These are phyloP conservation scores for Mucor plumbeus DNA, from an alignment of 371 early-diverging fungal species.

Conservation along the genomic window DNA sequence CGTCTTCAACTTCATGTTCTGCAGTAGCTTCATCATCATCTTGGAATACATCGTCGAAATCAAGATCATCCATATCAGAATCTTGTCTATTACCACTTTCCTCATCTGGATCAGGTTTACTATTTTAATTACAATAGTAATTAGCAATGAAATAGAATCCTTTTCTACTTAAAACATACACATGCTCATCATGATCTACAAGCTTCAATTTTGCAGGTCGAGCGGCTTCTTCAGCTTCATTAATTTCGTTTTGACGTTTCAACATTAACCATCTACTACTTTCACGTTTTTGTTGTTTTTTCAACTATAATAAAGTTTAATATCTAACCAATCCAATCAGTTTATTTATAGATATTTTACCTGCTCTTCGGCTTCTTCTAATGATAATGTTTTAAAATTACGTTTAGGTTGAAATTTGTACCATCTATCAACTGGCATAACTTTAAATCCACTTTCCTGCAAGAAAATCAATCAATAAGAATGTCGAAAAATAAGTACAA, in stretches of 20 bases:
- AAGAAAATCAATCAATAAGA: not conserved
- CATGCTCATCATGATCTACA: conserved; percentile 38
- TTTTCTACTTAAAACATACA: conserved; percentile 2
- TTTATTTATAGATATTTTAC: conserved; percentile 41
- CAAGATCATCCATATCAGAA: conserved; percentile 60
- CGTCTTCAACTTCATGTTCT: conserved; percentile 70
- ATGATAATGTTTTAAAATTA: conserved; percentile 78
- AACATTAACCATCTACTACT: conserved; percentile 79
- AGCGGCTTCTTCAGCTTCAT: conserved; percentile 6
- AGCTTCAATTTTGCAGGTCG: conserved; percentile 32
- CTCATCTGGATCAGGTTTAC: conserved; percentile 34
- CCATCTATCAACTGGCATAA: conserved; percentile 88
- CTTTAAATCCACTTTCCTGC: conserved; percentile 81
- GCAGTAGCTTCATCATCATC: conserved; percentile 83
- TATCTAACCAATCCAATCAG: not conserved
- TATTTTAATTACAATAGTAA: not conserved
- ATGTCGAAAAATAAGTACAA: no score
- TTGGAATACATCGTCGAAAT: conserved; percentile 59
- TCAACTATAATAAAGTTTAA: conserved; percentile 27
- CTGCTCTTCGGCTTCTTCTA: conserved; percentile 94
- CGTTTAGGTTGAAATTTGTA: conserved; percentile 89
- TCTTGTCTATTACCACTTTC: conserved; percentile 29
- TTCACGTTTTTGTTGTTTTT: conserved; percentile 63
- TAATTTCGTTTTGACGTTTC: conserved; percentile 44
- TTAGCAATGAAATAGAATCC: not conserved